phyloP scores from a whole-genome alignment of 139 green algal species.

The Micractinium sp. region DNA sequence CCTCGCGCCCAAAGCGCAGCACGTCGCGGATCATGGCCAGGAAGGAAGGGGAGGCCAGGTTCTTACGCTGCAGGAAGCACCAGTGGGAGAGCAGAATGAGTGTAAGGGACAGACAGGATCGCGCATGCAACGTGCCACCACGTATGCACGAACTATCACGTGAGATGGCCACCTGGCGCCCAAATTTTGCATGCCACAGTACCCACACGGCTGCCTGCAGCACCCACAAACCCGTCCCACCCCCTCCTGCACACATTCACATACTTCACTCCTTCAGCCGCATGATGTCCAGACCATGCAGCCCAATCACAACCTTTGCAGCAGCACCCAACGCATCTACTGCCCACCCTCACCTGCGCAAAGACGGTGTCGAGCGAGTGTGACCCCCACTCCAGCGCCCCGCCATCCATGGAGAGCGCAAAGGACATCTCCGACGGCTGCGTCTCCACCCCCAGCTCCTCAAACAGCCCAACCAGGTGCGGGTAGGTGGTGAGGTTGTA shows the following conservation, averaged over 20 bases:
- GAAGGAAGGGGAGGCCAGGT: slow-evolving; percentile 77
- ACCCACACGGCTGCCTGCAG: too few relatives aligned
- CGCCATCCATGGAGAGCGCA: slow-evolving; percentile 81
- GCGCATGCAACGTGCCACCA: too few relatives aligned
- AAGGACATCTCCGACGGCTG: slow-evolving; percentile 96
- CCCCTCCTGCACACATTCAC: too few relatives aligned
- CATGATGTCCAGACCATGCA: too few relatives aligned
- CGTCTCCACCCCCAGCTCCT: slow-evolving; percentile 87
- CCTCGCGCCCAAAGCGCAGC: slow-evolving; percentile 84
- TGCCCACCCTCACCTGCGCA: slow-evolving; percentile 57
- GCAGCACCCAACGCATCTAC: too few relatives aligned
- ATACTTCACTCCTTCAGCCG: too few relatives aligned
- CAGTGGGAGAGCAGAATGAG: not conserved
- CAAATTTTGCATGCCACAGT: too few relatives aligned
- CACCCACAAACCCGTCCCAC: too few relatives aligned
- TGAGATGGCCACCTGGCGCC: too few relatives aligned
- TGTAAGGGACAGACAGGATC: not conserved
- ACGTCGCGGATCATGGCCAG: slow-evolving; percentile 92
- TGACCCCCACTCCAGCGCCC: slow-evolving; percentile 90
- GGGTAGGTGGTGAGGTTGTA: slow-evolving; percentile 97
- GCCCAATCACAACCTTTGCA: too few relatives aligned
- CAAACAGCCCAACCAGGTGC: slow-evolving; percentile 91
- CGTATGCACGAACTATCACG: too few relatives aligned
- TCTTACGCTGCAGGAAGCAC: slow-evolving; percentile 62
- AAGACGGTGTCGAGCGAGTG: slow-evolving; percentile 86